A percentile compares a stretch with the other conserved stretches of the same genome.
Conservation (phyloP, 345 rosid genomes). For the Euphorbia peplus region DNA sequence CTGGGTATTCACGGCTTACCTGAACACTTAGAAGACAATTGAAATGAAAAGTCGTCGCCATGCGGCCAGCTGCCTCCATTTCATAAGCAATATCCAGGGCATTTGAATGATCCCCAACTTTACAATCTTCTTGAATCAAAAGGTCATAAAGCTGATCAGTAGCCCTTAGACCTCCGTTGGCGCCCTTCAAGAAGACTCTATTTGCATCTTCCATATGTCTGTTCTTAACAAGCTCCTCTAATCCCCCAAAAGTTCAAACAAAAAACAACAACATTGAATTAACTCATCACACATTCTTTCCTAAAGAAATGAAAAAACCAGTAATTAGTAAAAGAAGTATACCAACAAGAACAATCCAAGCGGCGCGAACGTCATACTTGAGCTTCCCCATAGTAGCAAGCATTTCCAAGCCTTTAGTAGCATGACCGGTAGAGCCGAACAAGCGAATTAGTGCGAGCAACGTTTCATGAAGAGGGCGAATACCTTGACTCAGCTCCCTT, state of each 20-base stretch:
- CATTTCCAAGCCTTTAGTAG: constrained; percentile 65
- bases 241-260: not conserved
- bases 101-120: constrained; percentile 92
- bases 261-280: not conserved
- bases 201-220: constrained; percentile 84
- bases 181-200: constrained; percentile 79
- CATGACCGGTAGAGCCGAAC: constrained; percentile 69
- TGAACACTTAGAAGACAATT: constrained; percentile 95
- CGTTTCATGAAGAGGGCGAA: constrained; percentile 81
- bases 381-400: constrained; percentile 85
- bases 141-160: constrained; percentile 78
- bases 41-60: constrained; percentile 94
- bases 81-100: constrained; percentile 86
- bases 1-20: constrained; percentile 40
- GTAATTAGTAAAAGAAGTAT: constrained; percentile 20
- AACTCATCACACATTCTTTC: not conserved
- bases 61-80: constrained; percentile 95
- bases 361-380: constrained; percentile 72
- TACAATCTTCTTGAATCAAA: constrained; percentile 85
- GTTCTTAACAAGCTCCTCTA: constrained; percentile 79
- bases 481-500: constrained; percentile 78
- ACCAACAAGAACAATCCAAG: constrained; percentile 95
- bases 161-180: constrained; percentile 75
- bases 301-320: constrained; percentile 1
- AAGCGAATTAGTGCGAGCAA: constrained; percentile 63